Evolutionary conservation across 129 eudicot genomes (phyloP).

Genomic region (Mikania micrantha): DNA sequence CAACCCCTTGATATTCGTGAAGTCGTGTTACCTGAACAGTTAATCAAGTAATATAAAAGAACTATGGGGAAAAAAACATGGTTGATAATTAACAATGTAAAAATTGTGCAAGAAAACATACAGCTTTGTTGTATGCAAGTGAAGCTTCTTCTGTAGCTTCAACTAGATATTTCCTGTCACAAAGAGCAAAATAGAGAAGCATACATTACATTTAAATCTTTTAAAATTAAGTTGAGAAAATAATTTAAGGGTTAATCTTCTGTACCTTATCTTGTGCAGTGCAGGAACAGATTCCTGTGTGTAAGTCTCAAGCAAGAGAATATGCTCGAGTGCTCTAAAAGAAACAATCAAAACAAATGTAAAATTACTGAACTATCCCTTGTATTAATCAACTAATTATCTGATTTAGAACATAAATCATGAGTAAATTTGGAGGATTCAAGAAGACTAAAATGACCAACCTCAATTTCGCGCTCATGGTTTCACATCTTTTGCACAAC

Average conservation of each 20-base stretch:
- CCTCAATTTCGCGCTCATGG: conserved; percentile 98
- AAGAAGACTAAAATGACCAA: conserved; percentile 23
- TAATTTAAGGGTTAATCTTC: background rate
- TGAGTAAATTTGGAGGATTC: background rate
- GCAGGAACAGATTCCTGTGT: conserved; percentile 92
- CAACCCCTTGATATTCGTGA: conserved; percentile 98
- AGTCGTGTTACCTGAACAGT: conserved; percentile 76
- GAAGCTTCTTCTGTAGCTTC: conserved; percentile 99
- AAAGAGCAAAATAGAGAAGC: background rate
- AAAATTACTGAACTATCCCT: background rate
- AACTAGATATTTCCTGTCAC: conserved; percentile 68
- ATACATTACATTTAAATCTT: background rate
- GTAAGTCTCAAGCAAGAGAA: conserved; percentile 87
- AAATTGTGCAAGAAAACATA: conserved; percentile 23
- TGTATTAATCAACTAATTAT: background rate
- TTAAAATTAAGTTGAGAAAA: background rate
- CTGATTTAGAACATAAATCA: background rate
- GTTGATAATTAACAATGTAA: background rate
- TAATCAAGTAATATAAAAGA: background rate
- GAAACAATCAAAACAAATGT: background rate
- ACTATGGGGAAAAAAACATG: background rate
- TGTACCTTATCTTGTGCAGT: conserved; percentile 84
- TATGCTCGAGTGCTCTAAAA: conserved; percentile 91
- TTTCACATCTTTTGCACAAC: conserved; percentile 96
- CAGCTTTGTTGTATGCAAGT: conserved; percentile 92